phyloP scores from a whole-genome alignment of 306 rosid species.

The Vigna unguiculata region DNA sequence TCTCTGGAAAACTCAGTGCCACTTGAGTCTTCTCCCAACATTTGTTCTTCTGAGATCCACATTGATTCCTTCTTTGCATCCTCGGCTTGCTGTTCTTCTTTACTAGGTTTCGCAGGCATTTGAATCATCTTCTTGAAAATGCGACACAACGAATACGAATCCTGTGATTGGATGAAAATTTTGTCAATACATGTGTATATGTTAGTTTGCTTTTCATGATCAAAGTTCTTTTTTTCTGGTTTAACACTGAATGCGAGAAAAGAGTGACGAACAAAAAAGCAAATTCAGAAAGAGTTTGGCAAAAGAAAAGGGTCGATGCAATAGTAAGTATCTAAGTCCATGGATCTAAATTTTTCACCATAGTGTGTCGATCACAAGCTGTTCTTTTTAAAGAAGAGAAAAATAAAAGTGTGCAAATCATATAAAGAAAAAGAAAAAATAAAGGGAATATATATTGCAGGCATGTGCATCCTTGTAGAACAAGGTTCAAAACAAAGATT shows the following conservation, averaged over 20 bases:
- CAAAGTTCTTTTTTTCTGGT: not conserved
- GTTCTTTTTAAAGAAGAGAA: slow-evolving; percentile 46
- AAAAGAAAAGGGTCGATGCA: slow-evolving; percentile 49
- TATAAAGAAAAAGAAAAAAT: slow-evolving; percentile 50
- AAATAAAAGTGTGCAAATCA: slow-evolving; percentile 50
- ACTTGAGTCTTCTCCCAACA: slow-evolving; percentile 55
- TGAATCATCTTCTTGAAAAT: slow-evolving; percentile 81
- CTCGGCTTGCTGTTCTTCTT: slow-evolving; percentile 50
- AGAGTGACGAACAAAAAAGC: slow-evolving; percentile 49
- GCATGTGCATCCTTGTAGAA: slow-evolving; percentile 60
- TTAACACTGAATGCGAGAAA: slow-evolving; percentile 30
- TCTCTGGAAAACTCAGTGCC: slow-evolving; percentile 60
- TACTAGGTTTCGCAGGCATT: slow-evolving; percentile 53
- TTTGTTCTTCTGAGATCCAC: slow-evolving; percentile 50
- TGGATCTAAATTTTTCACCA: slow-evolving; percentile 66
- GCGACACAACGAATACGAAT: slow-evolving; percentile 92
- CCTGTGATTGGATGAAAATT: slow-evolving; percentile 55
- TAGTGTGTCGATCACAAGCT: slow-evolving; percentile 59
- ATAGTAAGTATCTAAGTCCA: slow-evolving; percentile 49
- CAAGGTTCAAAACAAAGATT: slow-evolving; percentile 43
- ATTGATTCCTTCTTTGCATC: slow-evolving; percentile 46
- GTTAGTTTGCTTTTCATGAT: slow-evolving; percentile 13
- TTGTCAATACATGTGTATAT: slow-evolving; percentile 3
- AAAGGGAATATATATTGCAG: slow-evolving; percentile 46
- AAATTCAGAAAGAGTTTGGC: slow-evolving; percentile 45